Base-by-base conservation (phyloP, 495 filamentous ascomycete genomes). In the Talaromyces stipitatus region DNA sequence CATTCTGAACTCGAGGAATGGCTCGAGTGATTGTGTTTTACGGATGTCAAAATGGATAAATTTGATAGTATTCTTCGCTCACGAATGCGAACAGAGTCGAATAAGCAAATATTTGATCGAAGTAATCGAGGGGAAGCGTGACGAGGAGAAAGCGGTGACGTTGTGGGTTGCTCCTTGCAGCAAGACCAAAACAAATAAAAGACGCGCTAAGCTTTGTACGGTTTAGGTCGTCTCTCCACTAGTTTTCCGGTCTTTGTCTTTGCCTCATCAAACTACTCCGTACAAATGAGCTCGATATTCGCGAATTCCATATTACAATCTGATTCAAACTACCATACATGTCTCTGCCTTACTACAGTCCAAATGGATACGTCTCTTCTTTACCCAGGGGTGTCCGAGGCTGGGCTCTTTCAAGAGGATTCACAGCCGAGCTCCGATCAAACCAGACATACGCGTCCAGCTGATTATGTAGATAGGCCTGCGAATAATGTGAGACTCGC, bases 341-440 rank as follows among this genome's bases (percentile, higher is more conserved):
- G 16, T 22, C 22, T 14, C 11, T 50, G 4, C n/a, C 22, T 28
- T 7, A 27, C 57, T 66, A 84, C 54, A 80, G 59, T 10, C 78
- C 79, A 68, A 84, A 85, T 41, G 81, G 81, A 73, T 81, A 84
- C 0, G 81, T 84, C 62, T 81, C 79, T 7, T 71, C 76, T 50
- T 64, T 67, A 30, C 73, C 72, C 50, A 78, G 57, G 0, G 72
- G 57, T 27, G 75, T 78, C 7, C 64, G 63, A 4, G 79, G 82
- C 62, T 83, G 82, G 10, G 76, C 71, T 3, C 61, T 64, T 63
- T 85, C 79, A 45, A 84, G 64, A 4, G 80, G 65, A 16, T 69
- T 64, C 1, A 85, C 78, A 28, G 79, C 78, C 50, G 71, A 55
- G 12, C 78, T 79, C 50, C 64, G 59, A 68, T 85, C 80, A 59